A percentile compares a stretch with the other conserved stretches of the same genome.
These are phyloP conservation scores for Xylariaceae sp. DNA, from an alignment of 2,329 filamentous ascomycete genomes.

Conservation along the genomic window DNA sequence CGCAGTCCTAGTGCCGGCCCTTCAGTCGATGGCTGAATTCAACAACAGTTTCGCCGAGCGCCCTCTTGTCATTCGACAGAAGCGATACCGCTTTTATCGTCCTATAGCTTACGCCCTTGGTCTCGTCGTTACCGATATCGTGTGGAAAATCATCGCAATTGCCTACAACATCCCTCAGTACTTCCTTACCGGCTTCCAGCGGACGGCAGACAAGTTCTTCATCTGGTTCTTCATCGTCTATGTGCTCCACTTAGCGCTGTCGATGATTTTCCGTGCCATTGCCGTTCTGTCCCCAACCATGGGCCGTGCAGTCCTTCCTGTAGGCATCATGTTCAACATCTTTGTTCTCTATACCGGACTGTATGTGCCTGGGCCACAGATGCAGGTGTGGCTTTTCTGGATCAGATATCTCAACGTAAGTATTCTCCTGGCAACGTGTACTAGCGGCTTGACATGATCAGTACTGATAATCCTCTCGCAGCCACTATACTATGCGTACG, in stretches of 20 bases:
- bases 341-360: slow-evolving; percentile 50
- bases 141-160: slow-evolving; percentile 38
- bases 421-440: not conserved
- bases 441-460: too few species aligned
- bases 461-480: slow-evolving; percentile 1
- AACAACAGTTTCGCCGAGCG: slow-evolving; percentile 34
- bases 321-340: slow-evolving; percentile 42
- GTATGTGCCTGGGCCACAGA: slow-evolving; percentile 39
- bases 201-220: slow-evolving; percentile 58
- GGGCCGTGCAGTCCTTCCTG: slow-evolving; percentile 37
- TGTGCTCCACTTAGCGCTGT: slow-evolving; percentile 54
- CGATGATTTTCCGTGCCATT: slow-evolving; percentile 62
- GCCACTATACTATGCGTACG: slow-evolving; percentile 22
- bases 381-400: slow-evolving; percentile 61
- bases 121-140: slow-evolving; percentile 33
- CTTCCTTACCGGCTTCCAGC: slow-evolving; percentile 38
- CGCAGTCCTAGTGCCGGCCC: slow-evolving; percentile 45
- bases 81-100: slow-evolving; percentile 36
- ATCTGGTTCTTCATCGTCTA: slow-evolving; percentile 60
- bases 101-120: slow-evolving; percentile 23
- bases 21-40: slow-evolving; percentile 45
- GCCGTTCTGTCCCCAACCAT: slow-evolving; percentile 55
- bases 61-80: slow-evolving; percentile 30
- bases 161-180: slow-evolving; percentile 42
- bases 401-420: slow-evolving; percentile 53